A percentile compares a stretch with the other conserved stretches of the same genome.
Evolutionary conservation across 495 filamentous ascomycete species (phyloP).

Genomic region (Aspergillus saccharolyticus): DNA sequence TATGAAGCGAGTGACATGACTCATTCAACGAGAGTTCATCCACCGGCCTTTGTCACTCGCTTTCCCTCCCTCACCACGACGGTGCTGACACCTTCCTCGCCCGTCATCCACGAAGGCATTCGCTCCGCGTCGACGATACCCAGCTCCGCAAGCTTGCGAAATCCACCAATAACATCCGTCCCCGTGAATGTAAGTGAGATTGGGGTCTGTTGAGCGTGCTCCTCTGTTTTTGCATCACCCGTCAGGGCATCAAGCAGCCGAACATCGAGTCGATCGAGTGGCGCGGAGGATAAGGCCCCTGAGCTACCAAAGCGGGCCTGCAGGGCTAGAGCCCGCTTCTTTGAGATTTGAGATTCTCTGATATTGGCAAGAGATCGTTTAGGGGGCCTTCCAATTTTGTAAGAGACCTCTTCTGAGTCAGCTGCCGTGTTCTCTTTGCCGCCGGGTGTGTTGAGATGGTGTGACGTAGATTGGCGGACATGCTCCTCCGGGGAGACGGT

Average conservation of each 20-base stretch:
- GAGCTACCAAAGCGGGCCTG: slow-evolving; percentile 45
- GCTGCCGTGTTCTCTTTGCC: slow-evolving; percentile 7
- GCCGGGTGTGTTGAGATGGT: slow-evolving; percentile 25
- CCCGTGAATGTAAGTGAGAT: slow-evolving; percentile 67
- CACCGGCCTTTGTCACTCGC: slow-evolving; percentile 27
- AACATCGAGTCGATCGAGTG: slow-evolving; percentile 30
- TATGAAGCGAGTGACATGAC: background rate
- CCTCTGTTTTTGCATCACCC: background rate
- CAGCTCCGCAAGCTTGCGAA: slow-evolving; percentile 67
- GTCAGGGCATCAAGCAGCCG: slow-evolving; percentile 28
- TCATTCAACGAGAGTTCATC: slow-evolving; percentile 8
- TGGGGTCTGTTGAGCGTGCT: slow-evolving; percentile 20
- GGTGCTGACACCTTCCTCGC: slow-evolving; percentile 73
- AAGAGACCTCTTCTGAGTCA: background rate
- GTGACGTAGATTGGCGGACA: slow-evolving; percentile 20
- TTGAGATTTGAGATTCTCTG: slow-evolving; percentile 41
- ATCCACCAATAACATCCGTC: slow-evolving; percentile 72
- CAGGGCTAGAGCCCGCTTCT: slow-evolving; percentile 56
- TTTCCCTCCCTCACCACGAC: slow-evolving; percentile 61
- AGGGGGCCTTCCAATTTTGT: background rate
- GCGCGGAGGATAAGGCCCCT: slow-evolving; percentile 24
- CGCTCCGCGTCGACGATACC: slow-evolving; percentile 66
- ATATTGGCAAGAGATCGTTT: slow-evolving; percentile 15
- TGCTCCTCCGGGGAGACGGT: slow-evolving; percentile 42
- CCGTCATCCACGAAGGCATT: slow-evolving; percentile 91